Evolutionary conservation across 2,329 filamentous ascomycete species (phyloP).

Genomic region (Fusarium protoensiforme): DNA sequence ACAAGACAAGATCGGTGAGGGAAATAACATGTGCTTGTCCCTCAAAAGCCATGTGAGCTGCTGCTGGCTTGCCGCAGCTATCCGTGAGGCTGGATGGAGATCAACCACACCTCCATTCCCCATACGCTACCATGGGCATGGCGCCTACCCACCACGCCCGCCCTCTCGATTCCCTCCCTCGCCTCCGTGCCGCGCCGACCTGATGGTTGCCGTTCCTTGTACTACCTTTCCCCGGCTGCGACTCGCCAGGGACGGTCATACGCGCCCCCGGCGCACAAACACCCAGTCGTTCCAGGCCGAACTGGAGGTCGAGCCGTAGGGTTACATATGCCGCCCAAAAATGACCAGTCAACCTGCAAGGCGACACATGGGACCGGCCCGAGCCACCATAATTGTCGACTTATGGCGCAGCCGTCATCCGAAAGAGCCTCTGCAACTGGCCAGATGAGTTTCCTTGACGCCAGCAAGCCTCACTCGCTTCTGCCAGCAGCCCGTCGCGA

Average conservation of each 20-base stretch:
- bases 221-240: slow-evolving; percentile 13
- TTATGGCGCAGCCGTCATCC: slow-evolving; percentile 8
- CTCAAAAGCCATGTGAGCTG: slow-evolving; percentile 19
- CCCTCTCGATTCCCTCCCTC: slow-evolving; percentile 24
- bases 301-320: slow-evolving; percentile 19
- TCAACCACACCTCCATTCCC: slow-evolving; percentile 20
- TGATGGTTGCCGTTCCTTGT: slow-evolving; percentile 1
- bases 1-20: neutral
- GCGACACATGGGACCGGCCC: slow-evolving; percentile 45
- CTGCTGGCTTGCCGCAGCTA: slow-evolving; percentile 5
- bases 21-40: slow-evolving; percentile 2
- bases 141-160: slow-evolving; percentile 14
- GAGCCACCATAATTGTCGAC: slow-evolving; percentile 34
- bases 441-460: slow-evolving; percentile 6
- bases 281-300: slow-evolving; percentile 12
- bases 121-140: slow-evolving; percentile 12
- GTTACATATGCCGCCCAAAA: slow-evolving; percentile 23
- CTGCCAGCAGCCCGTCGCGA: slow-evolving; percentile 24
- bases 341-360: slow-evolving; percentile 41
- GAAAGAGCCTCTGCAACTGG: slow-evolving; percentile 16
- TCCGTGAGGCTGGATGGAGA: slow-evolving; percentile 10
- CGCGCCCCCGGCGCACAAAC: slow-evolving; percentile 23
- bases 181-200: slow-evolving; percentile 18
- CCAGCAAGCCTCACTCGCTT: slow-evolving; percentile 25
- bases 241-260: slow-evolving; percentile 33